Evolutionary conservation across 805 yeast species (phyloP), one percentile per base, ranked within the genome.

Genomic region (Pichia paraexigua): DNA sequence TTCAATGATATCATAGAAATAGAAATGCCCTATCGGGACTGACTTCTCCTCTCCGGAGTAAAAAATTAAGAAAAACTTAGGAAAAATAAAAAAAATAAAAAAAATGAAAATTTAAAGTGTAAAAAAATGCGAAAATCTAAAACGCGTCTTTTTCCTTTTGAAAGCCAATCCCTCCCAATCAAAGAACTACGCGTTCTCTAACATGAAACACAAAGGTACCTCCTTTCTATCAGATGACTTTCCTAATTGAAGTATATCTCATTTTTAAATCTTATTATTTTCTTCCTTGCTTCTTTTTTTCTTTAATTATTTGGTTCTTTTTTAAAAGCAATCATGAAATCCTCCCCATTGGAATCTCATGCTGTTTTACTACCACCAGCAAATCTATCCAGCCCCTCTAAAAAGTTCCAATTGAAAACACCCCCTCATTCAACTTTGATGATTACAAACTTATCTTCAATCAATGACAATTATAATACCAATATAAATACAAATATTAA

Each of bases 371-470:
- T 56, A 17, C 64, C 65, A 30, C 56, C 65, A 18, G 59, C 64
- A 21, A 57, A 54, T 24, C 53, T 61, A n/a, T 48, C 57, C 27
- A 61, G 65, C 45, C 68, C 68, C 7, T 50, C 56, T 15, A 63
- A 58, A 48, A 61, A 59, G 27, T 61, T 56, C 22, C 66, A 61
- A 47, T 53, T 63, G 50, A 61, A 63, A 48, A 64, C 68, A 2
- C 68, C 68, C 5, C 68, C 68, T 8, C 63, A 60, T 45, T 64
- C 68, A 11, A 63, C 61, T 9, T 24, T 59, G 21, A 56, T 64
- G 37, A 44, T 51, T n/a, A 9, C 45, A 3, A 21, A 51, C 46
- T 28, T 51, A 42, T 22, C 50, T 15, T 21, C 53, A 7, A 15
- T 39, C 9, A 43, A 25, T 2, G 24, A 41, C 15, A 20, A 11